Percentiles rank a stretch among this genome's conserved stretches.
Evolutionary conservation across 31 red algal genomes (phyloP).

Genomic region (Asparagopsis taxiformis): DNA sequence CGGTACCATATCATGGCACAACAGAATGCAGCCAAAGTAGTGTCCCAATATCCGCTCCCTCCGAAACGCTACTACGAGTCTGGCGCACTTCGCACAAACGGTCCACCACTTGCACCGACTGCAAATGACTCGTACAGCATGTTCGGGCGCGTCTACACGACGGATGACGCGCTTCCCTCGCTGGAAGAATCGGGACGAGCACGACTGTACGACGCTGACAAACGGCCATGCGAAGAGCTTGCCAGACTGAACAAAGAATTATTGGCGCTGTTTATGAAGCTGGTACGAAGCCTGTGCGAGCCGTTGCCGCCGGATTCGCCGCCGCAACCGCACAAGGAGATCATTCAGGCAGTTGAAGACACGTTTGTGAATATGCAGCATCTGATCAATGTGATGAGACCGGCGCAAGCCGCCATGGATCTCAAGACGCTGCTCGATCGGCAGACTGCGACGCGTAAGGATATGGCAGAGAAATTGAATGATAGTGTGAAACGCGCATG

Average conservation of each 20-base stretch:
- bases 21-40: conserved; percentile 19
- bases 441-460: conserved; percentile 38
- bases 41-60: conserved; percentile 58
- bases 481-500: conserved; percentile 41
- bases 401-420: conserved; percentile 55
- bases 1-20: conserved; percentile 33
- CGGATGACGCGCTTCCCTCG: conserved; percentile 34
- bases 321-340: conserved; percentile 10
- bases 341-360: conserved; percentile 35
- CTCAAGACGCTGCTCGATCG: conserved; percentile 48
- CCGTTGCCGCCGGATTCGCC: conserved; percentile 27
- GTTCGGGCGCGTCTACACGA: conserved; percentile 57
- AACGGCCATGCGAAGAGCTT: conserved; percentile 25
- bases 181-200: conserved; percentile 36
- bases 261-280: conserved; percentile 42
- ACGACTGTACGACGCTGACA: conserved; percentile 35
- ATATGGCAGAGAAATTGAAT: conserved; percentile 46
- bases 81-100: conserved; percentile 5
- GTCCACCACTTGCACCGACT: conserved; percentile 31
- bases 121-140: conserved; percentile 44
- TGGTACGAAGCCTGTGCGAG: conserved; percentile 35
- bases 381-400: conserved; percentile 60
- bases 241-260: conserved; percentile 24
- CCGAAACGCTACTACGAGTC: conserved; percentile 53
- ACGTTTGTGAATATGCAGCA: conserved; percentile 65